Evolutionary conservation across 371 early-diverging fungal genomes (phyloP), one percentile per base, ranked within the genome.

Genomic region (Nematocida sp.): DNA sequence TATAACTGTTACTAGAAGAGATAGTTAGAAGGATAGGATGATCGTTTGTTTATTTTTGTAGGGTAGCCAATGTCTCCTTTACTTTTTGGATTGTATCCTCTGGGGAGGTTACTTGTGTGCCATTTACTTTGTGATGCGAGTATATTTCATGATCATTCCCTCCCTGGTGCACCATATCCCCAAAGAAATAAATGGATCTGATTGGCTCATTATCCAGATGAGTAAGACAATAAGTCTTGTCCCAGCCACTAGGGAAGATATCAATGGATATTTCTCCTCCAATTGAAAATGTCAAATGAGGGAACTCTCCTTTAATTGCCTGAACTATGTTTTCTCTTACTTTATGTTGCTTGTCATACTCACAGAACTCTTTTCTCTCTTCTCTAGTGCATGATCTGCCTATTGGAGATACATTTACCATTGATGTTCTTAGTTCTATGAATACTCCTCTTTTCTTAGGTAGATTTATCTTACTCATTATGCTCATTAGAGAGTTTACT

Each of bases 251-350:
- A 43, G 99, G 99, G 87, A 99, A 96, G 21, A 95, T 91, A 83
- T 99, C 99, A 79, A 99, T 95, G 3, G 96, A 96, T 81, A 99
- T 99, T 84, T 99, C 94, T 17, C 98, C 97, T 49, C 96, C 99
- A 79, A 99, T 97, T 15, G 93, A 93, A 86, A 88, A 96, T 48
- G 91, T 92, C 78, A 96, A 83, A 11, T 86, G 87, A 77, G 88
- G 87, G 85, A 97, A 96, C 78, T 90, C 87, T 38, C 86, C 82
- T 83, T 88, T 87, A 34, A 96, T 83, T 4, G 85, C 90, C 58
- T 84, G 85, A 13, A 96, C 92, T 81, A 97, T 89, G 78, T 88
- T 88, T 53, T 87, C 83, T 57, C 53, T 61, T 23, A 77, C 48
- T 47, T 62, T 53, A 49, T 82, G 35, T 74, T 85, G 84, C 75